A percentile compares a stretch with the other conserved stretches of the same genome.
Conservation (phyloP, 78 protist species). For the Polysphondylium violaceum region DNA sequence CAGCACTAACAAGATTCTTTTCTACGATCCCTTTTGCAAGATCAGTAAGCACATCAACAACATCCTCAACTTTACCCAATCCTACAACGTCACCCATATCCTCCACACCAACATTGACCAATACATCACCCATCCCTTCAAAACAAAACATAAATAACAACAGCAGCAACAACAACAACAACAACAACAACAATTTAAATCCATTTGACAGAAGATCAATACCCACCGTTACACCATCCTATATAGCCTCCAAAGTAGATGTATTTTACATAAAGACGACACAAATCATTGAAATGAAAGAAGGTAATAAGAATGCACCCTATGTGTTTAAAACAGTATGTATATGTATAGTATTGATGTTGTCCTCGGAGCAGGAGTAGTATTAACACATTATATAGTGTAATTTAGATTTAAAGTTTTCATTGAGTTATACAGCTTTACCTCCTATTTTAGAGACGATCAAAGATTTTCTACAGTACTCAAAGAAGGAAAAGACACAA, state of each 20-base stretch:
- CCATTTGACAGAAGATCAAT: not conserved
- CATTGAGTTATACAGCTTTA: slow-evolving; percentile 76
- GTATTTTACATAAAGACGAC: slow-evolving; percentile 44
- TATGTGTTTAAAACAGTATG: slow-evolving; percentile 46
- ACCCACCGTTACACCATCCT: not conserved
- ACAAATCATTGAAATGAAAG: slow-evolving; percentile 79
- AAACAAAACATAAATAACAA: slow-evolving; percentile 10
- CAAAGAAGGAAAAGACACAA: slow-evolving; percentile 35
- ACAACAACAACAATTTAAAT: not conserved
- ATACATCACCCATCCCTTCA: not conserved
- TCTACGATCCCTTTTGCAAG: not conserved
- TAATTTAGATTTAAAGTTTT: slow-evolving; percentile 47
- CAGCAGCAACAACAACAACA: slow-evolving; percentile 1
- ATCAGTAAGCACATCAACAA: not conserved
- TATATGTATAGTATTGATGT: not conserved
- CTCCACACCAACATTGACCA: not conserved
- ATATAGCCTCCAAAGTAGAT: slow-evolving; percentile 6
- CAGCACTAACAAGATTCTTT: slow-evolving; percentile 5
- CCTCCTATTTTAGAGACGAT: slow-evolving; percentile 32
- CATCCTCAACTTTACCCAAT: not conserved
- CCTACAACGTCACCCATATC: not conserved
- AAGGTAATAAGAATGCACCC: slow-evolving; percentile 58
- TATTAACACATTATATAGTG: not conserved
- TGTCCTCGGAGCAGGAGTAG: not conserved
- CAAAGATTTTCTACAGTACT: slow-evolving; percentile 31